Base-by-base conservation (phyloP, 2,329 filamentous ascomycete species). In the Podosphaera aphanis region DNA sequence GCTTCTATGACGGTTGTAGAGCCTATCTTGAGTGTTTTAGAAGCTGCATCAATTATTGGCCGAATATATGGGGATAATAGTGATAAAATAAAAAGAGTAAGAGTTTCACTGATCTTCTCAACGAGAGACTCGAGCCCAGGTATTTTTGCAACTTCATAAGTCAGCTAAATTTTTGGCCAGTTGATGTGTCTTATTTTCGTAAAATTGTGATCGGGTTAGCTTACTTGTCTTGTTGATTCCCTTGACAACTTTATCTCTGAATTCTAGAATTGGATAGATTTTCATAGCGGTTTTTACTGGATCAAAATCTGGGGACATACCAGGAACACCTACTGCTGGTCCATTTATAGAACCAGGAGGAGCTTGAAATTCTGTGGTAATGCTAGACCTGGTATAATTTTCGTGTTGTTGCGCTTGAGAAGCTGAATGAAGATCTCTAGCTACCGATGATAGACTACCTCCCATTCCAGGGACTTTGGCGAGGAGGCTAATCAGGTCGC, bases 201-300 rank as follows among this genome's bases (percentile, higher is more conserved):
- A 29, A 6, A 29, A 29, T 11, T n/a, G 11, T 11, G 25, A 29
- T 5, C 5, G 5, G 25, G 5, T 29, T 29, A 11, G 5, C 39
- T 42, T 42, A 42, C 39, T 84, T 45, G 85, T 79, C 35, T 75
- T 73, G 57, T 77, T 84, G 61, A 98, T 85, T 36, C 78, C 73
- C 53, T 83, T 83, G 44, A 94, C 86, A 46, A 98, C 85, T 57
- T 80, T 90, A 66, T 98, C 90, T 49, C 88, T 74, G 67, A 95
- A 98, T 49, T 83, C 73, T 0, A 98, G 71, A 49, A 98, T 93
- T 0, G 90, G 90, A 57, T 95, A 95, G 52, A 98, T 94, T 63
- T 92, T 77, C 35, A 70, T 67, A 13, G 79, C 71, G 0, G 78
- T 79, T 61, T 83, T 77, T 53, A 82, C 72, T 0, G 82, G 79